phyloP scores from a whole-genome alignment of 176 grass and related monocot species.

The Chrysopogon serrulatus region DNA sequence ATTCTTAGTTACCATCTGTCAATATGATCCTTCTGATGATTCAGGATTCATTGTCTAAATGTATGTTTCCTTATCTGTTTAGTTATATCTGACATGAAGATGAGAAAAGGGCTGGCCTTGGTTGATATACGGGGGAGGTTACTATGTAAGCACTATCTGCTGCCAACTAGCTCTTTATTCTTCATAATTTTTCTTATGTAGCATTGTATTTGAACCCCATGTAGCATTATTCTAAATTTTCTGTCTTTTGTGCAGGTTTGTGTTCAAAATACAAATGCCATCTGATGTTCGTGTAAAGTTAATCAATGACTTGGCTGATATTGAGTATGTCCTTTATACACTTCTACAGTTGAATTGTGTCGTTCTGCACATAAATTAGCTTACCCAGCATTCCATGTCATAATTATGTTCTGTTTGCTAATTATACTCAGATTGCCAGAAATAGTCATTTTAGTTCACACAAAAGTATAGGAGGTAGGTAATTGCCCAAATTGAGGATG shows the following conservation, averaged over 20 bases:
- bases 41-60: background rate
- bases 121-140: slow-evolving; percentile 95
- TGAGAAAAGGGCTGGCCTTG: slow-evolving; percentile 96
- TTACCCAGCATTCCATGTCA: background rate
- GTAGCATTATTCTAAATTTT: background rate
- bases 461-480: background rate
- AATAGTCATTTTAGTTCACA: background rate
- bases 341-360: background rate
- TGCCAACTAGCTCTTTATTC: background rate
- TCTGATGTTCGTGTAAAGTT: slow-evolving; percentile 68
- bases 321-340: slow-evolving; percentile 55
- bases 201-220: background rate
- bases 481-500: background rate
- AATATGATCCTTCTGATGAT: background rate
- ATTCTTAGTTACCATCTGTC: slow-evolving; percentile 1
- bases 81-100: slow-evolving; percentile 94
- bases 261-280: slow-evolving; percentile 99
- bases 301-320: slow-evolving; percentile 98
- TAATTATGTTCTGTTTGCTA: background rate
- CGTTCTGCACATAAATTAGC: background rate
- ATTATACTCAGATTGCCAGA: background rate
- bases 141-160: slow-evolving; percentile 56
- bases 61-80: slow-evolving; percentile 35
- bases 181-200: background rate
- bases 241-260: slow-evolving; percentile 68